phyloP scores from a whole-genome alignment of 1,139 yeast genomes.

The Nakaseomyces delphensis region DNA sequence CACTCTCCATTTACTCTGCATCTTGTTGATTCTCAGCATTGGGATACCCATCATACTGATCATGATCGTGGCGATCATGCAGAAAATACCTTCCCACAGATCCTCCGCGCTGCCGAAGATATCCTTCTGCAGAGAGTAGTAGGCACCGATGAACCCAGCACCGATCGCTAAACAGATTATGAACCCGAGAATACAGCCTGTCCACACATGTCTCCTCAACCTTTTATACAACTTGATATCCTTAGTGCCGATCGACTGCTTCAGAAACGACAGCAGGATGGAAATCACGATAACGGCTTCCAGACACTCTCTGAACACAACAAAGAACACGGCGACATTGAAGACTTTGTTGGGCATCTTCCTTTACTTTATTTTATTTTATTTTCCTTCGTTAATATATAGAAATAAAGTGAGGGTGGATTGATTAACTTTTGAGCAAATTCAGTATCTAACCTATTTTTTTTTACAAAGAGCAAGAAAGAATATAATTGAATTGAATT shows the following conservation, averaged over 20 bases:
- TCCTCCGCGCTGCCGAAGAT: conserved; percentile 78
- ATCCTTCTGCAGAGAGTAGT: conserved; percentile 70
- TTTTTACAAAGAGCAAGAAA: no score
- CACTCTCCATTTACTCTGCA: conserved; percentile 81
- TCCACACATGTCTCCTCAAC: conserved; percentile 69
- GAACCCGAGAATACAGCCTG: conserved; percentile 68
- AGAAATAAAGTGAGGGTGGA: no score
- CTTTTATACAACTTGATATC: conserved; percentile 32
- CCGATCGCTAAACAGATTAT: conserved; percentile 71
- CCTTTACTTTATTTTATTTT: no score
- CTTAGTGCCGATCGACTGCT: conserved; percentile 41
- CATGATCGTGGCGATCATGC: conserved; percentile 68
- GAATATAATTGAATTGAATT: no score
- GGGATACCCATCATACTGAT: conserved; percentile 88
- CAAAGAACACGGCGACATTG: conserved; percentile 60
- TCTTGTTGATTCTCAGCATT: conserved; percentile 70
- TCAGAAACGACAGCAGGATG: conserved; percentile 71
- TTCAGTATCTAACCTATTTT: no score
- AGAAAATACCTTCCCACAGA: conserved; percentile 86
- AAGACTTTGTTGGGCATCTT: conserved; percentile 29
- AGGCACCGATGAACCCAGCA: conserved; percentile 61
- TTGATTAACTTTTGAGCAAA: no score
- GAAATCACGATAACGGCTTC: conserved; percentile 86
- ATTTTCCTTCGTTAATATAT: neutral
- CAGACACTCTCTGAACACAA: conserved; percentile 74